Percentiles rank a stretch among this genome's conserved stretches.
phyloP scores from a whole-genome alignment of 1,284 basidiomycete genomes.

The Cutaneotrichosporon sp. region DNA sequence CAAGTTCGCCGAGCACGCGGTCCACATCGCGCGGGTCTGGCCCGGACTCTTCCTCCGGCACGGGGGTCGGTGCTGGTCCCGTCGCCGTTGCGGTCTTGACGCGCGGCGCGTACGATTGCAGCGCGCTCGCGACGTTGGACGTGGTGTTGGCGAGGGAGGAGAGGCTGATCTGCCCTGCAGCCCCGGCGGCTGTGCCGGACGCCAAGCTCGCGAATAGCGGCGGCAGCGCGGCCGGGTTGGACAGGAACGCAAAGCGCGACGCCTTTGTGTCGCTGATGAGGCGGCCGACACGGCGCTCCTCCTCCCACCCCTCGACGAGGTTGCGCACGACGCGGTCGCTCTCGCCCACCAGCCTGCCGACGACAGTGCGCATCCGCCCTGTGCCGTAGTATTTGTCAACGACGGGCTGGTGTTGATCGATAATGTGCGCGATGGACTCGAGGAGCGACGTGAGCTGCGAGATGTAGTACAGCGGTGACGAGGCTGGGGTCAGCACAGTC shows the following conservation, averaged over 20 bases:
- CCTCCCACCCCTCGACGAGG: constrained; percentile 83
- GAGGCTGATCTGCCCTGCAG: constrained; percentile 34
- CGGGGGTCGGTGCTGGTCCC: constrained; percentile 31
- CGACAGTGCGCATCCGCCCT: constrained; percentile 80
- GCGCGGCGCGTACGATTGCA: constrained; percentile 46
- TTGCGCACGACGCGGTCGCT: constrained; percentile 79
- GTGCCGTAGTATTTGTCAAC: constrained; percentile 96
- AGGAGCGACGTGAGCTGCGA: constrained; percentile 84
- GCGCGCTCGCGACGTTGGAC: constrained; percentile 54
- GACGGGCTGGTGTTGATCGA: constrained; percentile 95
- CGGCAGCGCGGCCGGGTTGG: constrained; percentile 40
- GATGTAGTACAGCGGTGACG: constrained; percentile 85
- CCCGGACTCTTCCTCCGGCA: constrained; percentile 59
- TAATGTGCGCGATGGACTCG: constrained; percentile 91
- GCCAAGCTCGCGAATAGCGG: constrained; percentile 38
- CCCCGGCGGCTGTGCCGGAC: constrained; percentile 6
- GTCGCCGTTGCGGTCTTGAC: constrained; percentile 47
- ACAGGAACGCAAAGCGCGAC: constrained; percentile 46
- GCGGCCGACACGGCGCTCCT: constrained; percentile 65
- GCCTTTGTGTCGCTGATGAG: constrained; percentile 53
- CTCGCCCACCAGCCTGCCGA: constrained; percentile 75
- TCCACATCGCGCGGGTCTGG: constrained; percentile 89
- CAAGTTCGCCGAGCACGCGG: constrained; percentile 78
- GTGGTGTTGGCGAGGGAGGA: constrained; percentile 46
- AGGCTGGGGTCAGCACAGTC: constrained; percentile 59